Evolutionary conservation across 1,139 yeast genomes (phyloP), one percentile per base, ranked within the genome.

Genomic region (Entelexis sorbosivorans): DNA sequence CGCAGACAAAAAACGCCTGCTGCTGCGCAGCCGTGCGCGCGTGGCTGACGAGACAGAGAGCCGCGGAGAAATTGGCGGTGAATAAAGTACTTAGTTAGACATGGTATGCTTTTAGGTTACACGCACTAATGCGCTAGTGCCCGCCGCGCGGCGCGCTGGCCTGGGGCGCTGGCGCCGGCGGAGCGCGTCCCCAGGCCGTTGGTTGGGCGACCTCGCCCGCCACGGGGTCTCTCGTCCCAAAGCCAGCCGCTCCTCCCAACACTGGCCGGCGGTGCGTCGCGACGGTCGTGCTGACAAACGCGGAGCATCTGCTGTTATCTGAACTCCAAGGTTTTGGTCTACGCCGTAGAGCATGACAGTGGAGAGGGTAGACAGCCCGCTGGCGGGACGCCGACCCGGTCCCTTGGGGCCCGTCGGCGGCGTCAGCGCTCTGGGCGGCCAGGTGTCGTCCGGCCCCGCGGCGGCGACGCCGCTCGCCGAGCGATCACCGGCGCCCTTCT

Each of bases 331-430:
- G 44, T 39, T 29, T 28, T 16, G 34, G 44, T 24, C 24, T 28
- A 17, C 33, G 44, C 44, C 19, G 48, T 22, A 34, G 48, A 22
- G 22, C 14, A 54, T 54, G 56, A 42, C 56, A 24, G 17, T 48
- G 52, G 57, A 54, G 47, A 45, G 57, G 57, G 57, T 53, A 52
- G 57, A 52, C 57, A 54, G 57, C 57, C 57, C 57, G 56, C 57
- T 49, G 55, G 55, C 57, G 36, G 57, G 57, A 50, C 54, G 54
- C 51, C 57, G 55, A 48, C 53, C 57, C 49, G 52, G 46, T 32
- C 22, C 46, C 5, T 32, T 42, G 29, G 46, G 46, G 29, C 38
- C 46, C 9, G 46, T 42, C 20, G 46, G 46, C 10, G 36, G 38
- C 31, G 29, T 31, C 17, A 31, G 46, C 29, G 29, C 36, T 9